These are phyloP conservation scores for Citrus inodora DNA, from an alignment of 345 rosid genomes.

Conservation along the genomic window DNA sequence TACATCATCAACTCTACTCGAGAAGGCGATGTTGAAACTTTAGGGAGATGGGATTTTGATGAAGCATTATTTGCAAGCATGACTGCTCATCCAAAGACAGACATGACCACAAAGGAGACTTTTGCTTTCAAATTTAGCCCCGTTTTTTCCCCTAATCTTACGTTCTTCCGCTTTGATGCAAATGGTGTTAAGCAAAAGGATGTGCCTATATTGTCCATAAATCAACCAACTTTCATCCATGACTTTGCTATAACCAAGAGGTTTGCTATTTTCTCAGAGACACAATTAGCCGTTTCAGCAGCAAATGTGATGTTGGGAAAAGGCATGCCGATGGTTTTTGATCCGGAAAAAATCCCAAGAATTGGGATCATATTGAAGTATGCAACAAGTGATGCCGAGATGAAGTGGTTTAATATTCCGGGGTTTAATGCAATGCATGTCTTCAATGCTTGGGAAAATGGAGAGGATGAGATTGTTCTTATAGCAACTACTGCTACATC, in stretches of 20 bases:
- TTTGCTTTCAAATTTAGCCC: slow-evolving; percentile 19
- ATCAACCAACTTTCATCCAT: slow-evolving; percentile 8
- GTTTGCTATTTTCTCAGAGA: slow-evolving; percentile 15
- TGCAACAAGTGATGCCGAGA: slow-evolving; percentile 9
- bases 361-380: slow-evolving; percentile 20
- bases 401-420: slow-evolving; percentile 15
- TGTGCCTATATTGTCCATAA: slow-evolving; percentile 10
- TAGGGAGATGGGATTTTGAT: slow-evolving; percentile 17
- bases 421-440: slow-evolving; percentile 18
- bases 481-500: slow-evolving; percentile 12
- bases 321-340: slow-evolving; percentile 13
- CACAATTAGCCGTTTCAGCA: not conserved
- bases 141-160: not conserved
- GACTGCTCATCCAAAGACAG: slow-evolving; percentile 25
- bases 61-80: slow-evolving; percentile 12
- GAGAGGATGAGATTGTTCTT: slow-evolving; percentile 11
- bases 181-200: slow-evolving; percentile 15
- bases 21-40: slow-evolving; percentile 14
- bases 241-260: slow-evolving; percentile 23
- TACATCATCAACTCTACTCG: slow-evolving; percentile 5
- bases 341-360: slow-evolving; percentile 6
- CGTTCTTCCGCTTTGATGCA: slow-evolving; percentile 11
- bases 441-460: slow-evolving; percentile 25
- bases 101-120: slow-evolving; percentile 9
- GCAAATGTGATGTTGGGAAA: not conserved